Conservation (phyloP, 768 basidiomycete species). For the Kwoniella sp. region DNA sequence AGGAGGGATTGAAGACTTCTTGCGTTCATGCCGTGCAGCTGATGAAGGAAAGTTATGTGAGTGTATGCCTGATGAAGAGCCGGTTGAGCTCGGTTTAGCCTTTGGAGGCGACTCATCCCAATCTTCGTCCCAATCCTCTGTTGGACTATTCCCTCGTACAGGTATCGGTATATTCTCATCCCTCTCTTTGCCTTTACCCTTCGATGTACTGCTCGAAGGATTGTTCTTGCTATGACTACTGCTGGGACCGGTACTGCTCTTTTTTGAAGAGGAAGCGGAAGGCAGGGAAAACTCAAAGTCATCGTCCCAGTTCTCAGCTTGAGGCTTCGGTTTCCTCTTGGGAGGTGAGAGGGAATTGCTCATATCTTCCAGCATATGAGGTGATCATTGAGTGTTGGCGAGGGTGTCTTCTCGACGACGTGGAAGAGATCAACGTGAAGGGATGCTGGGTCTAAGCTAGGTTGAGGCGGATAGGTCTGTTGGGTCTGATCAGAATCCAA, state of each 20-base stretch:
- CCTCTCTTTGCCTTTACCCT: not conserved
- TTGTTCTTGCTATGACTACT: not conserved
- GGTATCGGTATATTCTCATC: constrained; percentile 8
- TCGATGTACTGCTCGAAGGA: not conserved
- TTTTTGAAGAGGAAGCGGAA: constrained; percentile 8
- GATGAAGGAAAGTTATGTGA: not conserved
- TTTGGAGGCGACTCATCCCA: constrained; percentile 39
- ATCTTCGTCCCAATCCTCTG: constrained; percentile 20
- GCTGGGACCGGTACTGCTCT: not conserved
- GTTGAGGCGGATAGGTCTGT: too few relatives aligned
- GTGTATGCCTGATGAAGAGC: not conserved
- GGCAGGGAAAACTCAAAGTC: constrained; percentile 47
- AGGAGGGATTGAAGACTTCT: constrained; percentile 19
- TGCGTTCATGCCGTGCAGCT: not conserved
- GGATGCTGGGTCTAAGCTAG: too few relatives aligned
- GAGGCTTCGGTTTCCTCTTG: constrained; percentile 24
- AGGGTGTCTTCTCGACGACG: too few relatives aligned
- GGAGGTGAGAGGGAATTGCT: constrained; percentile 20
- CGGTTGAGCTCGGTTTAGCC: not conserved
- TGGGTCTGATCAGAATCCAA: not conserved
- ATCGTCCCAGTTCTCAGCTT: constrained; percentile 51
- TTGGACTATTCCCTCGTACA: constrained; percentile 9
- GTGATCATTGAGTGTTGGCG: not conserved
- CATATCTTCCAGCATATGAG: constrained; percentile 27
- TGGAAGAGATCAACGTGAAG: too few relatives aligned